These are phyloP conservation scores for Globisporangium solare DNA, from an alignment of 352 stramenopile species.

Conservation along the genomic window DNA sequence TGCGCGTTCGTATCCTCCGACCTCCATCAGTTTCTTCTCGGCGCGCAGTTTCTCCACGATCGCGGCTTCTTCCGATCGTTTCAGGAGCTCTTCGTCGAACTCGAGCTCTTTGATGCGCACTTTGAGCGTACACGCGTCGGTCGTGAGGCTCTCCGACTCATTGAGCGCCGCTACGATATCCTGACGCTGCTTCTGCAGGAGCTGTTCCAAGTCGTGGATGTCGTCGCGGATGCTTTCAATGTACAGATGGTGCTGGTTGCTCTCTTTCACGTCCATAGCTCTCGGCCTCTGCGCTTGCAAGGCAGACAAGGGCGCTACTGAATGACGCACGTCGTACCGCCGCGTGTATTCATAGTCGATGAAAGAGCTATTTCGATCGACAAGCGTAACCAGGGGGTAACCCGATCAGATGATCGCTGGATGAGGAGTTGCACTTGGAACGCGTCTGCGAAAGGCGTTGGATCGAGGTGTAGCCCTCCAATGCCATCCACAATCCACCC, in stretches of 20 bases:
- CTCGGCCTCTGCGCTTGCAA: not conserved
- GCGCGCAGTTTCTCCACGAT: slow-evolving; percentile 50
- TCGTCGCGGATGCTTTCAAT: slow-evolving; percentile 39
- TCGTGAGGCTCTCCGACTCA: slow-evolving; percentile 44
- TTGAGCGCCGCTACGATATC: slow-evolving; percentile 35
- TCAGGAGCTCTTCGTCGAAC: slow-evolving; percentile 48
- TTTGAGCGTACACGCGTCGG: slow-evolving; percentile 38
- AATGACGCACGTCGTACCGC: not conserved
- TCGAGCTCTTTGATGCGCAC: slow-evolving; percentile 60
- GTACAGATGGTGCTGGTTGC: slow-evolving; percentile 32
- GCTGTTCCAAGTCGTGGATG: slow-evolving; percentile 20
- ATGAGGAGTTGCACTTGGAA: too few species aligned
- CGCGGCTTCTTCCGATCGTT: slow-evolving; percentile 35
- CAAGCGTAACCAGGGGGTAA: too few species aligned
- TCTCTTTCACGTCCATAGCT: slow-evolving; percentile 24
- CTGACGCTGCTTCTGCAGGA: slow-evolving; percentile 30
- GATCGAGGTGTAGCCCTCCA: too few species aligned
- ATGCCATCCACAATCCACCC: too few species aligned
- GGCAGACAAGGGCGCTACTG: not conserved
- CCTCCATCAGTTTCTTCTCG: slow-evolving; percentile 58
- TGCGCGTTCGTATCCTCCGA: slow-evolving; percentile 55
- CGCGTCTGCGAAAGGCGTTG: too few species aligned
- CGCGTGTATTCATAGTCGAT: too few species aligned
- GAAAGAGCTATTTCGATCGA: too few species aligned
- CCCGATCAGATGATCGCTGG: too few species aligned